Evolutionary conservation across 2,329 filamentous ascomycete genomes (phyloP), one percentile per base, ranked within the genome.

Genomic region (Fusarium tjaetaba): DNA sequence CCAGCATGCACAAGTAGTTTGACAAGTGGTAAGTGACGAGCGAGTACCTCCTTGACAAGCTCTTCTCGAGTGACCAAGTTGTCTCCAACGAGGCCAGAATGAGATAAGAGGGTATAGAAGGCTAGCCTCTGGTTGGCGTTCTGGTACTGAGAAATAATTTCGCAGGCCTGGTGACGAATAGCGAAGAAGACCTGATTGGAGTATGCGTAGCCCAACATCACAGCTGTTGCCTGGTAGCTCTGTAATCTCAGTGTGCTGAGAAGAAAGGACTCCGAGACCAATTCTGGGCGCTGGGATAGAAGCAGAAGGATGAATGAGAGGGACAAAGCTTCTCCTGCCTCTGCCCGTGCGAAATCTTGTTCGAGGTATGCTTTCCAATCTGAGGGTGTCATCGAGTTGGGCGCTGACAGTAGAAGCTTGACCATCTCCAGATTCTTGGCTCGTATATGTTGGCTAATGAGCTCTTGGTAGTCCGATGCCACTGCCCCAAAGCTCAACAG

Each of bases 401-500:
- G 52, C 7, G 70, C 70, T 5, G 70, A 71, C 2, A 73, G 16
- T 3, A 73, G 9, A 0, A 71, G 20, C 4, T n/a, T 48, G 5
- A 60, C 28, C 0, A 73, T 10, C 0, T 61, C 52, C 7, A 73
- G 2, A 2, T 73, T 65, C 0, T 20, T 30, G 5, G 20, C 26
- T 20, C 30, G 46, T 15, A 71, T 24, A 1, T 63, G 61, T 0
- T 62, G 15, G 3, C 14, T 4, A 3, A 73, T 34, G 1, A 18
- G 7, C 1, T 36, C 57, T 9, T 51, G 13, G 8, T 32, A 52
- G 1, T 28, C 38, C 0, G 49, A 57, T 11, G 65, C 61, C 1
- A 41, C n/a, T 1, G 70, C 71, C 4, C 71, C 71, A 2, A 73
- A 73, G 5, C 70, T 73, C 3, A 73, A 10, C 0, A 73, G 45